Base-by-base conservation (phyloP, 257 asterid species). In the Solanum neorickii region DNA sequence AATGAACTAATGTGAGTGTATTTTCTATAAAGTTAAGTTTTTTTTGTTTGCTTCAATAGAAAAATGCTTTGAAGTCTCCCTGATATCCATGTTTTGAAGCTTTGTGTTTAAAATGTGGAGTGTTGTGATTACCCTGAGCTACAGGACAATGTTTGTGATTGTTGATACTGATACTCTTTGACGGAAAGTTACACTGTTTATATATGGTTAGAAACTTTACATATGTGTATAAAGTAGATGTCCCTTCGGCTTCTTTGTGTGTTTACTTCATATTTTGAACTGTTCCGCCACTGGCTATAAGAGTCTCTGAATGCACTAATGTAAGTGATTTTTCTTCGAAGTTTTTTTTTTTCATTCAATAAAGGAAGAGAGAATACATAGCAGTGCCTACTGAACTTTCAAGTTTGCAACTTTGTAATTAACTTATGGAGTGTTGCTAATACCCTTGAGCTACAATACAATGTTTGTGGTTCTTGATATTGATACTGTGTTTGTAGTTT, bases 281-380 rank as follows among this genome's bases (percentile, higher is more conserved):
- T 11, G 65, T 18, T 20, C 65, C 25, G 0, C 65, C 12, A 56
- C 25, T 3, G n/a, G 1, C 70, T 11, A 62, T 23, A n/a, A 12
- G 56, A 12, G 60, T n/a, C 21, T 42, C 14, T 60, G n/a, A 21
- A 66, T 60, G 47, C 23, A 44, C 3, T 29, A 62, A 5, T 62
- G 27, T 37, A 29, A 60, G 21, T 62, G 86, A 0, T 25, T 44
- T 65, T 84, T 12, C 2, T 84, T 84, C 18, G 10, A 62, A 21
- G 12, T 20, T 87, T 74, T 62, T 33, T 21, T n/a, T 21, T 44
- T 87, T 74, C 23, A 49, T 41, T 42, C 56, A 13, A 42, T 69
- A 89, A 86, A 92, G 90, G 88, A 66, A 66, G 41, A 68, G 21
- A 69, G 75, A 66, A 12, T 66, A 6, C 12, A 69, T 69, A 69